A percentile compares a stretch with the other conserved stretches of the same genome.
Conservation (phyloP, 73 alveolate genomes). For the Paramecium biaurelia region DNA sequence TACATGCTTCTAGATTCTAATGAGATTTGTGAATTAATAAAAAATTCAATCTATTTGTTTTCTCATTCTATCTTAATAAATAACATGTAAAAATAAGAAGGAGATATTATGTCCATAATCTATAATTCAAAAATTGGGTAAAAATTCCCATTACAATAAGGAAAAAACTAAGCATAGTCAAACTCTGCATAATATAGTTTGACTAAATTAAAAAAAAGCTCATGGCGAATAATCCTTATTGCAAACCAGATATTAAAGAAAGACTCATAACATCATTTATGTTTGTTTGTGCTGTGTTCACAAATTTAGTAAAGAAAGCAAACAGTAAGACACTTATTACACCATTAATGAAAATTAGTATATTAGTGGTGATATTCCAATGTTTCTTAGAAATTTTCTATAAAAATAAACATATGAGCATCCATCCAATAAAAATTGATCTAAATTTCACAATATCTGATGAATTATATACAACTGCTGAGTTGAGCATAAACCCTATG, state of each 20-base stretch:
- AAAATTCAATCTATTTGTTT: not conserved
- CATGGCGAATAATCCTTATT: slow-evolving; percentile 40
- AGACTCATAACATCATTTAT: not conserved
- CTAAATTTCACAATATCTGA: not conserved
- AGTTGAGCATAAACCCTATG: not conserved
- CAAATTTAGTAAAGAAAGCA: slow-evolving; percentile 3
- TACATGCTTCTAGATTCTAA: slow-evolving; percentile 37
- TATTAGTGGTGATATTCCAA: not conserved
- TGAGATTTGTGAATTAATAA: not conserved
- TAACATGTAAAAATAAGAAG: slow-evolving; percentile 37
- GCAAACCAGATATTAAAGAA: slow-evolving; percentile 1
- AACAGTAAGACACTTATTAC: not conserved
- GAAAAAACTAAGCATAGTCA: not conserved
- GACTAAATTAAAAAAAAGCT: slow-evolving; percentile 4
- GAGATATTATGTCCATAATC: slow-evolving; percentile 29
- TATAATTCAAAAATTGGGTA: not conserved
- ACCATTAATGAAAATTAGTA: not conserved
- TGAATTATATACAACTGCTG: not conserved
- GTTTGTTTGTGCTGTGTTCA: not conserved
- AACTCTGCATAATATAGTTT: not conserved
- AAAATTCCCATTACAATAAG: slow-evolving; percentile 2
- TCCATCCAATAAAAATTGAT: slow-evolving; percentile 27
- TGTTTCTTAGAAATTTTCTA: not conserved
- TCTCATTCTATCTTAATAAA: slow-evolving; percentile 5
- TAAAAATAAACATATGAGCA: not conserved